Base-by-base conservation (phyloP, 192 early-diverging fungal species). In the Backusella luteola region DNA sequence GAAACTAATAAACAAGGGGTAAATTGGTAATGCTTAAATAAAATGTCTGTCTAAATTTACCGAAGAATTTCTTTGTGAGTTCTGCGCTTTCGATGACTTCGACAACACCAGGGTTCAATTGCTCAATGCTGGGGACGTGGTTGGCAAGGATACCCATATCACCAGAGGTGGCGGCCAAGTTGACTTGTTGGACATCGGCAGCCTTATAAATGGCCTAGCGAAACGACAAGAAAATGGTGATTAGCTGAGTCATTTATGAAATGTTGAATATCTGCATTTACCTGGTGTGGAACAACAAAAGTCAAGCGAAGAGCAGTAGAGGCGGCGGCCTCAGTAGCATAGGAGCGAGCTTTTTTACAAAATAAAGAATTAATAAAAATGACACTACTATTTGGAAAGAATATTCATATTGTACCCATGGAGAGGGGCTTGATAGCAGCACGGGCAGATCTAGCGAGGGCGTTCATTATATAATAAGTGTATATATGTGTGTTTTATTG, bases 131-230 rank as follows among this genome's bases (percentile, higher is more conserved):
- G n/a, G 96, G 94, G 44, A 99, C 95, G 90, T 99, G 97, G 88
- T 95, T 94, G 76, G 96, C 96, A 23, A 99, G 90, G 76, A 99
- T 93, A 96, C 97, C 97, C 90, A 99, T 94, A 82, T 97, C 96
- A 69, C 97, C 97, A 26, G 94, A 94, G 46, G 92, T 91, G 23
- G 95, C 93, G 35, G 94, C 88, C 78, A 99, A 84, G 88, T 99
- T 98, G 75, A 99, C 95, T 85, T 98, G 97, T 69, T 90, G 88
- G 67, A 95, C 95, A 76, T 91, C 89, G 68, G 78, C 75, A 72
- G 89, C 85, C 75, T 91, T 91, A 79, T 94, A 89, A 56, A 96
- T 76, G 74, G 91, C 74, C 92, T 95, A 85, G 15, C 53, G 21
- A 23, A 69, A 44, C 19, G 42, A 84, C 19, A n/a, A 56, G 17